A percentile compares a stretch with the other conserved stretches of the same genome.
Conservation (phyloP, 2,329 filamentous ascomycete genomes). For the Pseudocercospora crystallina region DNA sequence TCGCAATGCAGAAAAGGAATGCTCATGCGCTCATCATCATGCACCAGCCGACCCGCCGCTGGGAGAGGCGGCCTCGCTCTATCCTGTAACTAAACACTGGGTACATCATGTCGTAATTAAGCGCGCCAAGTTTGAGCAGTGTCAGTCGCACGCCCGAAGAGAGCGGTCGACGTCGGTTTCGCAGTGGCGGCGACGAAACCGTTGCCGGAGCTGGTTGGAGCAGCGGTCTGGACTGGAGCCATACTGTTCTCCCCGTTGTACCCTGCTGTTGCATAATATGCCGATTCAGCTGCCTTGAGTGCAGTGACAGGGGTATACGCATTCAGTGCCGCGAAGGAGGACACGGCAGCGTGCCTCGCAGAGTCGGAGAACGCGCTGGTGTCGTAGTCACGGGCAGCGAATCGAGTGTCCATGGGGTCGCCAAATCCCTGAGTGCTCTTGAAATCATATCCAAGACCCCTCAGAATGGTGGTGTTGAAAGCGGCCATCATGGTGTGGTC, state of each 20-base stretch:
- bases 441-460: slow-evolving; percentile 33
- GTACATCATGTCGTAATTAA: background rate
- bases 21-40: no score
- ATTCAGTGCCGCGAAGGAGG: slow-evolving; percentile 26
- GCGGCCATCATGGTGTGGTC: slow-evolving; percentile 47
- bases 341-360: slow-evolving; percentile 23
- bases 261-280: slow-evolving; percentile 29
- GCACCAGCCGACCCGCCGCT: no score
- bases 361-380: slow-evolving; percentile 16
- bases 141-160: slow-evolving; percentile 14
- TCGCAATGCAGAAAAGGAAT: no score
- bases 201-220: slow-evolving; percentile 21
- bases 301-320: slow-evolving; percentile 26
- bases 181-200: slow-evolving; percentile 20
- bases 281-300: slow-evolving; percentile 25
- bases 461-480: slow-evolving; percentile 44
- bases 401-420: slow-evolving; percentile 28
- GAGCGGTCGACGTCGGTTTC: slow-evolving; percentile 11
- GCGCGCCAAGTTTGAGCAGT: slow-evolving; percentile 3
- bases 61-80: no score
- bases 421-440: slow-evolving; percentile 22
- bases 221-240: slow-evolving; percentile 17
- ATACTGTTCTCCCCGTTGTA: slow-evolving; percentile 1
- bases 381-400: slow-evolving; percentile 18
- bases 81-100: no score